Percentiles rank a stretch among this genome's conserved stretches.
phyloP scores from a whole-genome alignment of 768 basidiomycete genomes.

The Kockovaella imperatae region DNA sequence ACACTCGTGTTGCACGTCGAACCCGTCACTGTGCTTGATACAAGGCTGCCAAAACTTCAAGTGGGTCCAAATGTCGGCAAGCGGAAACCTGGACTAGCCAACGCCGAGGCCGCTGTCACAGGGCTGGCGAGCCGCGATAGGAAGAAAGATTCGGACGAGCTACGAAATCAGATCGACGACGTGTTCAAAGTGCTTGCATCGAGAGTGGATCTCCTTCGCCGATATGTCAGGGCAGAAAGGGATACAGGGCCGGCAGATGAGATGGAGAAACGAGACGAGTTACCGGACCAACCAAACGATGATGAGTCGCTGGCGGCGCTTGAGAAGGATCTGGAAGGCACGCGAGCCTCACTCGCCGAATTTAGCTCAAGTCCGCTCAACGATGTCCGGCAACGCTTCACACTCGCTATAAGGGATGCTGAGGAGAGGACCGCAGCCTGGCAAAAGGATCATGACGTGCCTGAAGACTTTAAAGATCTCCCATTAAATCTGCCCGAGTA shows the following conservation, averaged over 20 bases:
- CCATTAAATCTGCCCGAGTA: slow-evolving; percentile 11
- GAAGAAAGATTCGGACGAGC: no score
- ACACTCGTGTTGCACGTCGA: slow-evolving; percentile 7
- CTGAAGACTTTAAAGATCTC: neutral
- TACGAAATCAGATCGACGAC: no score
- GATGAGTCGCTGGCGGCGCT: no score
- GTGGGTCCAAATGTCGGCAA: slow-evolving; percentile 35
- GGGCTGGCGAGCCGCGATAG: no score
- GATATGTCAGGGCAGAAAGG: no score
- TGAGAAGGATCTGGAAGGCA: slow-evolving; percentile 2
- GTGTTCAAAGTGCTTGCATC: no score
- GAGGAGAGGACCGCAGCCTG: slow-evolving; percentile 2
- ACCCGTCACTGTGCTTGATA: slow-evolving; percentile 16
- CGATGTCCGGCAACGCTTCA: slow-evolving; percentile 13
- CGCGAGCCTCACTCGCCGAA: neutral
- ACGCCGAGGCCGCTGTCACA: neutral
- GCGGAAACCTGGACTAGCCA: slow-evolving; percentile 17
- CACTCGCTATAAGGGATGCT: neutral
- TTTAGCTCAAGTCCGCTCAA: slow-evolving; percentile 16
- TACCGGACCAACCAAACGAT: no score
- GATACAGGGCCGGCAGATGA: no score
- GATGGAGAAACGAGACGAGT: no score
- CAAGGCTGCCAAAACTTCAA: slow-evolving; percentile 33
- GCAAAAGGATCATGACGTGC: slow-evolving; percentile 2
- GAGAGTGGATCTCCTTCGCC: no score